Base-by-base conservation (phyloP, 2,329 filamentous ascomycete species). In the Ramichloridium luteum region DNA sequence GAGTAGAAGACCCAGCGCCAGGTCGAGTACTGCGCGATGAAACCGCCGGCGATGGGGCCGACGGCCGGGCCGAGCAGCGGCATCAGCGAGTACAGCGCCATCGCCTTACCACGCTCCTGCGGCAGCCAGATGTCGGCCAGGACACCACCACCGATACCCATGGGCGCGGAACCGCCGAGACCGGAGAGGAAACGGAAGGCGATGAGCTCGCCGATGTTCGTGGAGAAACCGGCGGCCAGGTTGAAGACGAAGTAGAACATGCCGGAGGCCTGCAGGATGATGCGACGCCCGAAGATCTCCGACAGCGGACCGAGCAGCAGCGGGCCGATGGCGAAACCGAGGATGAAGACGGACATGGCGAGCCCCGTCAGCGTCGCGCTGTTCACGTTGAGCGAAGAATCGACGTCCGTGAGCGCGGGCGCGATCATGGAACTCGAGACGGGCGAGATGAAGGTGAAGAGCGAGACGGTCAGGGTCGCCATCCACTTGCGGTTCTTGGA, bases 1-100 rank as follows among this genome's bases (percentile, higher is more conserved):
- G 72, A 63, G 56, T 70, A 80, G 57, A 83, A 84, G 5, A 73
- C 70, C 79, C 79, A 84, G 23, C 77, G 67, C 80, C 80, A 84
- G 1, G 67, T 73, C 5, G 67, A 71, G 39, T 68, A 60, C 44
- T 77, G 57, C 0, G 73, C 64, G 14, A 81, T 73, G 48, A 74
- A 80, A 0, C 72, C 75, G 6, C 75, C 76, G 0, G 67, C 66
- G 2, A 81, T 70, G 0, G 77, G 77, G 0, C 76, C 77, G 4
- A 79, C 57, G 1, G 72, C 72, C 3, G 76, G 76, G 0, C 76
- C 77, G 0, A 80, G 64, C 0, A 81, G 59, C 0, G 76, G 76
- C 2, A 68, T 69, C 1, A 80, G 60, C 30, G 62, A 70, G 56
- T 78, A 79, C 23, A 79, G 64, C 2, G 67, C 67, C 34, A 79